Evolutionary conservation across 495 filamentous ascomycete species (phyloP), one percentile per base, ranked within the genome.

Genomic region (Xylaria sp.): DNA sequence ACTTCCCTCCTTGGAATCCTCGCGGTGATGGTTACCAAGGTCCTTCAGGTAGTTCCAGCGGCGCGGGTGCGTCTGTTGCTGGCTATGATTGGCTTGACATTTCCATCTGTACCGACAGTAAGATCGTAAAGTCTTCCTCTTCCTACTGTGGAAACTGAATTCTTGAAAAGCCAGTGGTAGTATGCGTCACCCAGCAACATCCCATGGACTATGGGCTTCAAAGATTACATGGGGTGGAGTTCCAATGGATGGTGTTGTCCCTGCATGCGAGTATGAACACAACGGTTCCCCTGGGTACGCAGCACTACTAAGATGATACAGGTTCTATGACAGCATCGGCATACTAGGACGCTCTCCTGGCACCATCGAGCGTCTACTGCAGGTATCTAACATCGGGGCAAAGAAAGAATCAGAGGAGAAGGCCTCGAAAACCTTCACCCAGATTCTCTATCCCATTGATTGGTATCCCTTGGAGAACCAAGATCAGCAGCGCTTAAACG

Each of bases 11-110:
- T 0, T 86, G 81, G 72, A 88, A 87, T 69, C 81, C 84, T 1
- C 78, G 86, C 0, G 86, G 83, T 0, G 86, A 88, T 67, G 82
- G 85, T 5, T 86, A 87, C 70, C 83, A 86, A 71, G 77, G 81
- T 41, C 80, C 84, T 9, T 78, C 80, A 1, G 78, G 78, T 15
- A 83, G 80, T 17, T 83, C 81, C 0, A 78, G 80, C 2, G 85
- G 84, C 3, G 77, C 80, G 1, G 86, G 78, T 5, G 80, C 80
- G 17, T 78, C 81, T 0, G 74, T 83, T 6, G 83, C 80, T 2
- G 78, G 78, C 3, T 88, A 88, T 70, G 77, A 77, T 26, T 88
- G 83, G 84, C 71, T 88, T 7, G 86, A 88, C 76, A 71, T 79
- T 26, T 74, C 76, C 0, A 73, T 88, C 8, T 84, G 85, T 4